Evolutionary conservation across 306 rosid genomes (phyloP), one percentile per base, ranked within the genome.

Genomic region (Cucumis melo): DNA sequence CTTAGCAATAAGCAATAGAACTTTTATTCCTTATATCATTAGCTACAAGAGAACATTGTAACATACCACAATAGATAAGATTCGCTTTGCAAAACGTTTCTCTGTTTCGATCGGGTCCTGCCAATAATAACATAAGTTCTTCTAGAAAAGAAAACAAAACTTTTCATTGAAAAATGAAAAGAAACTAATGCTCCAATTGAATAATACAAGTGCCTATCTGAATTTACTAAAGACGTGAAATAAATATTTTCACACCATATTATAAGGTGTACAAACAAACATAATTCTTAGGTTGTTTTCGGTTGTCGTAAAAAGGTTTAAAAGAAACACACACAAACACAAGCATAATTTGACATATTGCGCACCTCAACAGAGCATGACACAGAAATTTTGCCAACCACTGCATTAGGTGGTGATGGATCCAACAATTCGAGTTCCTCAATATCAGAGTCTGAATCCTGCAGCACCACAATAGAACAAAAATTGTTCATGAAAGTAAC

Each of bases 71-170:
- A 92, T 87, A 74, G 98, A 87, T 85, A 94, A 83, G 82, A 94
- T 94, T 78, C 97, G 97, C 74, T 86, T 89, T 61, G 91, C 94
- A 86, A 94, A 91, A 77, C 91, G 76, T 79, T 87, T 94, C 81
- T 91, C 92, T 20, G 93, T 94, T 87, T 94, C 97, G 76, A 82
- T 68, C 42, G 97, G 96, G 75, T 94, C 98, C 98, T 94, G 96
- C 72, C 71, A 81, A 77, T 59, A 76, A 86, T 59, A 73, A 41
- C n/a, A 56, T 56, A 46, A 77, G 48, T 57, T 48, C 3, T 46
- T 46, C 12, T 46, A 0, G 1, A 44, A 44, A 44, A 10, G 53
- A 2, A 46, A 46, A 46, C 4, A 2, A 13, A 46, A 46, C 2
- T 2, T 46, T 46, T 46, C 53, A 46, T 12, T 46, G 16, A 46